phyloP scores from a whole-genome alignment of 495 filamentous ascomycete genomes.

The Polyplosphaeria fusca region DNA sequence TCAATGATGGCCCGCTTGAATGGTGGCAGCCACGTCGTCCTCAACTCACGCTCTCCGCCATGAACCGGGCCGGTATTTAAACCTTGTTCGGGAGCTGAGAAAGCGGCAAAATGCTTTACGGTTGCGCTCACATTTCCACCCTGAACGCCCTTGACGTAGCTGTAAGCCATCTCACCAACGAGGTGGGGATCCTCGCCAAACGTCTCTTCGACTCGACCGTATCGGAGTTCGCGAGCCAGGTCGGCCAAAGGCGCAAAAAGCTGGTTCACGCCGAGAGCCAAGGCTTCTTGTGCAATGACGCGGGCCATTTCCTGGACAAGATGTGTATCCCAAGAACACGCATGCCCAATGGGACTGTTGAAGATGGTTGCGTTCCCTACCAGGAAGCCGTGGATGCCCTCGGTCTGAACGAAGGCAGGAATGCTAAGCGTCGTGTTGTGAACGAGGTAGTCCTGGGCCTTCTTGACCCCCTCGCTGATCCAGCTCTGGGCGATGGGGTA shows the following conservation, averaged over 20 bases:
- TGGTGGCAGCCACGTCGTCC: slow-evolving; percentile 63
- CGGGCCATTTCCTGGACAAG: slow-evolving; percentile 57
- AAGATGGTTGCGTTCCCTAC: slow-evolving; percentile 71
- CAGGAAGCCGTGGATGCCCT: slow-evolving; percentile 67
- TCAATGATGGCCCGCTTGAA: slow-evolving; percentile 68
- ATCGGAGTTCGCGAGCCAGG: slow-evolving; percentile 63
- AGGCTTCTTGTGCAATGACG: slow-evolving; percentile 59
- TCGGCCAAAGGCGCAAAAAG: slow-evolving; percentile 67
- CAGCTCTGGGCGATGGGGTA: slow-evolving; percentile 60
- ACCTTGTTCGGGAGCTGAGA: slow-evolving; percentile 64
- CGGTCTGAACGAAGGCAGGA: slow-evolving; percentile 64
- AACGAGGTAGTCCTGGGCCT: slow-evolving; percentile 61
- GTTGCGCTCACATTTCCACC: slow-evolving; percentile 60
- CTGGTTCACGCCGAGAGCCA: slow-evolving; percentile 63
- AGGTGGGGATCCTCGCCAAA: slow-evolving; percentile 65
- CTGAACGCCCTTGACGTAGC: slow-evolving; percentile 61
- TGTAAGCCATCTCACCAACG: slow-evolving; percentile 58
- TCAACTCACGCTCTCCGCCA: slow-evolving; percentile 63
- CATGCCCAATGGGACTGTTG: slow-evolving; percentile 68
- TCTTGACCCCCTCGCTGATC: slow-evolving; percentile 58
- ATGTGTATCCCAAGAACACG: slow-evolving; percentile 60
- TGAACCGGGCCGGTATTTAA: slow-evolving; percentile 67
- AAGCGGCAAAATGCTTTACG: slow-evolving; percentile 69
- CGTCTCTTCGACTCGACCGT: slow-evolving; percentile 68
- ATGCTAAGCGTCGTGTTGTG: slow-evolving; percentile 55